Evolutionary conservation across 495 filamentous ascomycete genomes (phyloP), one percentile per base, ranked within the genome.

Genomic region (Aspergillus saccharolyticus): DNA sequence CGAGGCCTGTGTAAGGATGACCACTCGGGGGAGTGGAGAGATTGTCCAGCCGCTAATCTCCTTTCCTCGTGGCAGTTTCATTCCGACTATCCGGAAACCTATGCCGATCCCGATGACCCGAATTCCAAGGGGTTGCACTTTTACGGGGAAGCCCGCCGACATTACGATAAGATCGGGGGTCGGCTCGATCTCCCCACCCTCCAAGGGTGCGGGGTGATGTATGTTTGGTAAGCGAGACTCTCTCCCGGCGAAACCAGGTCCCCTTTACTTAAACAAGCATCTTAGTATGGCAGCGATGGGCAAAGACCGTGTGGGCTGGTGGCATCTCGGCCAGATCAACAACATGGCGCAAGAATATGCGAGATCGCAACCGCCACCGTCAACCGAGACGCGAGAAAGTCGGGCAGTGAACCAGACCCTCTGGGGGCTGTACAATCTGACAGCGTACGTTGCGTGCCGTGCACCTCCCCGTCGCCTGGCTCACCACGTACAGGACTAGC

Each of bases 1-100:
- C 9, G 58, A 65, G 15, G 70, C 72, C 30, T 71, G 70, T 56
- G 70, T 75, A 52, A 63, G n/a, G 72, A 66, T 45, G 18, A 50
- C 10, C 22, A 6, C 2, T 24, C 14, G 44, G 15, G 10, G 47
- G 16, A 24, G 44, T 22, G 5, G 18, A 3, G 4, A n/a, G n/a
- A n/a, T n/a, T n/a, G 4, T 4, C 19, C 19, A 22, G 18, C 22
- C 17, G 16, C 22, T 48, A 24, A 20, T 12, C 25, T 9, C 25
- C 2, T 24, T 22, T 2, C 18, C 20, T 10, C 2, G 1, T 22
- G 8, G 16, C 20, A 48, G 45, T 48, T 48, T 22, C 22, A 48
- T 48, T 48, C 45, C 14, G 45, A 48, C 18, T 22, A 48, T 22
- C 45, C 45, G 4, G 45, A 48, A 15, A 20, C 45, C 19, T 48